Base-by-base conservation (phyloP, 768 basidiomycete genomes). In the Artomyces pyxidatus region DNA sequence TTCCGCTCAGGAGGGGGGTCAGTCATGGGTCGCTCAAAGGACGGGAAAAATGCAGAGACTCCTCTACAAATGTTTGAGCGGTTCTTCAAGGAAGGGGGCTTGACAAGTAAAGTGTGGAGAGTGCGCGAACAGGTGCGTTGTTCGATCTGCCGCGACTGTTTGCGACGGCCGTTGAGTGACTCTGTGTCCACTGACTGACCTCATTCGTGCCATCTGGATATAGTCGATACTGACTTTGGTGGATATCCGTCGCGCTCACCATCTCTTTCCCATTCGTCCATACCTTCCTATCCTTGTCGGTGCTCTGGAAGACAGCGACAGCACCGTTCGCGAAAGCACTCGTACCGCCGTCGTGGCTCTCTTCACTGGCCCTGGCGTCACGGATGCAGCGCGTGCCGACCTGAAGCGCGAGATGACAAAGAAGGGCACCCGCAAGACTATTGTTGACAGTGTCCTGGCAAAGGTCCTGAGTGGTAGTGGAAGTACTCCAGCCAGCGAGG, bases 321-420 rank as follows among this genome's bases (percentile, higher is more conserved):
- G 85, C 17, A 80, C 81, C 57, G 96, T 98, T 45, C 85, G 96
- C 38, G 86, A 92, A 48, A 84, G 83, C 61, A 85, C 94, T 7
- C 80, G 84, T 42, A 76, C 79, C 57, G 83, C 89, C 1, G 77
- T 91, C 50, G 76, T 96, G 14, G 81, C 85, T 55, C 73, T 99
- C 47, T 95, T 97, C 61, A 83, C 89, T 1, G 88, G 88, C 14
- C 77, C 85, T 0, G 80, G 77, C 4, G 89, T 91, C 12, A 81
- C 84, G 3, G 85, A 94, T 61, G 82, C 81, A 7, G 96, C 96
- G 3, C 82, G 89, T 45, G 80, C 92, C 4, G 95, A 98, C 63
- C 73, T 98, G 47, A 97, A 96, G 74, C 93, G 91, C 61, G 86
- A 91, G 62, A 75, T 98, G 74, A 64, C 75, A 2, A 90, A 85